Base-by-base conservation (phyloP, 306 rosid genomes). In the Quercus aquifolioides region DNA sequence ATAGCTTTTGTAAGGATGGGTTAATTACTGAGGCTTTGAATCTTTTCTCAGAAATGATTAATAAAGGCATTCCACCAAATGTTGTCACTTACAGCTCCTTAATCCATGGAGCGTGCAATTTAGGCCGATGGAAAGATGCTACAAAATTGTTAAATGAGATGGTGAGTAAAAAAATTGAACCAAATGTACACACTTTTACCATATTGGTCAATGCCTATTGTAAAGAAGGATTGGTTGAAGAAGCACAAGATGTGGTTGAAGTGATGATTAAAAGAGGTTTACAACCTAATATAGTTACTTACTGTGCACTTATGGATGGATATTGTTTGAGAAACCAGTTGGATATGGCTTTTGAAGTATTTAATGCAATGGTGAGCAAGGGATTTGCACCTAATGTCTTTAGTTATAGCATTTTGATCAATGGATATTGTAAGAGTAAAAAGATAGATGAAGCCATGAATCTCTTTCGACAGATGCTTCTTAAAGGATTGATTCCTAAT, bases 1-100 rank as follows among this genome's bases (percentile, higher is more conserved):
- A 89, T 4, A 15, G 84, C 67, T 73, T 86, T 20, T 86, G 86
- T 21, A 86, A 85, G 78, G 79, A 69, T 21, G 83, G 77, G 23
- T 65, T 67, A 35, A 63, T 78, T 23, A 46, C n/a, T 28, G 80
- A 80, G 52, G 89, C 90, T 3, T 20, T 17, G 2, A 52, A 62
- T 59, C 49, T 86, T 33, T 82, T 56, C 25, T 80, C 21, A 3
- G 81, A 78, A 28, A 73, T 82, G 78, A 60, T 56, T 55, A 59
- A 4, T 1, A 26, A 3, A 30, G 86, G 87, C 41, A 73, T 84
- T 28, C 20, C 35, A 18, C 88, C 84, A 3, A 64, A 80, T 64
- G 69, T 80, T 75, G 51, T 78, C 41, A 82, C 83, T 20, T 84
- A 84, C 68, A 84, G n/a, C 30, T 72, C 83, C 76, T n/a, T 87